phyloP scores from a whole-genome alignment of 371 early-diverging fungal species.

The Rhizopus microsporus region DNA sequence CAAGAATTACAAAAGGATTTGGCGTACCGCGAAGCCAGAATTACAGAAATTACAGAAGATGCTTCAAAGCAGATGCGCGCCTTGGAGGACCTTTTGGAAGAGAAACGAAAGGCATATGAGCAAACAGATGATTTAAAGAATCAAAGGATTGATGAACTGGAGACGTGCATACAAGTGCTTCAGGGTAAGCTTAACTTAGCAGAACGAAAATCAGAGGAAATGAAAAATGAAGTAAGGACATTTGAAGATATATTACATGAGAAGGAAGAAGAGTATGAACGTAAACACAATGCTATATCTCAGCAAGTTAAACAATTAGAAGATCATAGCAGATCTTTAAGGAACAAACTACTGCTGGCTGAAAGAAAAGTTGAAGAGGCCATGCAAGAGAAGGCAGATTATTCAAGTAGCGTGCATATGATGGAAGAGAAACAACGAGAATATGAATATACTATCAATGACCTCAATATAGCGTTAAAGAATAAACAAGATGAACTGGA shows the following conservation, averaged over 20 bases:
- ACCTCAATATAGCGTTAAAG: neutral
- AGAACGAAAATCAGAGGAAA: constrained; percentile 12
- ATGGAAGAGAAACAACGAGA: constrained; percentile 2
- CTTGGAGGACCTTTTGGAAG: constrained; percentile 3
- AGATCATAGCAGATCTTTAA: neutral
- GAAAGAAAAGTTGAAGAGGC: constrained; percentile 6
- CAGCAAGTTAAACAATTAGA: neutral
- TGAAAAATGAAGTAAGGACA: neutral
- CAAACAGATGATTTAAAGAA: neutral
- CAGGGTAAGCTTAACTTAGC: constrained; percentile 4
- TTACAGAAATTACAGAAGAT: neutral
- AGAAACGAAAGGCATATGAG: neutral
- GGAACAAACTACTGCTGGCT: constrained; percentile 1
- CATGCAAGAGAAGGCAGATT: neutral
- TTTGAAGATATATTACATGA: constrained; percentile 7
- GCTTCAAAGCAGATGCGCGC: neutral
- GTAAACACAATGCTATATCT: constrained; percentile 2
- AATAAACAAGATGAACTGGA: constrained; percentile 2
- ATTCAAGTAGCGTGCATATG: neutral
- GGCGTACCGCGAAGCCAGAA: neutral
- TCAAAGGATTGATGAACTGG: constrained; percentile 10
- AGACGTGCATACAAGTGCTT: constrained; percentile 4
- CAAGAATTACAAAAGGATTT: constrained; percentile 3
- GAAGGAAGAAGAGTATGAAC: constrained; percentile 10
- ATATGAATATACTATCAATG: neutral